A percentile compares a stretch with the other conserved stretches of the same genome.
Evolutionary conservation across 2,329 filamentous ascomycete genomes (phyloP).

Genomic region (Coniochaeta hoffmannii): DNA sequence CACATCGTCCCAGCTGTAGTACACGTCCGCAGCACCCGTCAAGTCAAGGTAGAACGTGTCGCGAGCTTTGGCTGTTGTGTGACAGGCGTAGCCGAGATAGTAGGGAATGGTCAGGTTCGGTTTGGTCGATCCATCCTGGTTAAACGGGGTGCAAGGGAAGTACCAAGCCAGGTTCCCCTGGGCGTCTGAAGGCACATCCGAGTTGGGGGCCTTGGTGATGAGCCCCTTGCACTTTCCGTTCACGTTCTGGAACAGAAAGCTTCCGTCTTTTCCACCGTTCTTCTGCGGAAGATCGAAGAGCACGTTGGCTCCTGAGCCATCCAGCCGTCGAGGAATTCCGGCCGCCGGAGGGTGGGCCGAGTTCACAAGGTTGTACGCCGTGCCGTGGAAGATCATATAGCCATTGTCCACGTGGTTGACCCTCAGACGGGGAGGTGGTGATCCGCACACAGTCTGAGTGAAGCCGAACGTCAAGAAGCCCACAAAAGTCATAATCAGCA

Average conservation of each 20-base stretch:
- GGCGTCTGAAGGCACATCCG: conserved; percentile 71
- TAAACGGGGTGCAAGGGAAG: conserved; percentile 86
- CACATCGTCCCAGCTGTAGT: conserved; percentile 92
- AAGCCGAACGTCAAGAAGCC: conserved; percentile 97
- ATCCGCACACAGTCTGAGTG: conserved; percentile 76
- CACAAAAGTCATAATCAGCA: conserved; percentile 79
- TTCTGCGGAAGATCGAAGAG: conserved; percentile 78
- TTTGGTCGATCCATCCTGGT: conserved; percentile 80
- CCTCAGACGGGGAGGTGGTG: conserved; percentile 63
- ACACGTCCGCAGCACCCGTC: conserved; percentile 71
- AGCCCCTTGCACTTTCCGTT: conserved; percentile 93
- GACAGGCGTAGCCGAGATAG: conserved; percentile 83
- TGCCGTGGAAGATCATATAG: conserved; percentile 95
- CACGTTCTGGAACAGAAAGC: conserved; percentile 97
- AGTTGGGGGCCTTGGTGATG: conserved; percentile 63
- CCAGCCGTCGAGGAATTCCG: conserved; percentile 56
- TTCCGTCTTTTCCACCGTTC: conserved; percentile 84
- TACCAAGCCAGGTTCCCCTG: conserved; percentile 84
- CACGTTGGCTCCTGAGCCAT: conserved; percentile 61
- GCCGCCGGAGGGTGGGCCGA: conserved; percentile 75
- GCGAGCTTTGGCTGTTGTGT: conserved; percentile 65
- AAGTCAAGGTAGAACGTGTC: conserved; percentile 68
- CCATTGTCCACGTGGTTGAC: conserved; percentile 74
- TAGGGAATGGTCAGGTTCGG: conserved; percentile 68
- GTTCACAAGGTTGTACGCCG: conserved; percentile 72